These are phyloP conservation scores for Naegleria gruberi DNA, from an alignment of 208 protist genomes.

Conservation along the genomic window DNA sequence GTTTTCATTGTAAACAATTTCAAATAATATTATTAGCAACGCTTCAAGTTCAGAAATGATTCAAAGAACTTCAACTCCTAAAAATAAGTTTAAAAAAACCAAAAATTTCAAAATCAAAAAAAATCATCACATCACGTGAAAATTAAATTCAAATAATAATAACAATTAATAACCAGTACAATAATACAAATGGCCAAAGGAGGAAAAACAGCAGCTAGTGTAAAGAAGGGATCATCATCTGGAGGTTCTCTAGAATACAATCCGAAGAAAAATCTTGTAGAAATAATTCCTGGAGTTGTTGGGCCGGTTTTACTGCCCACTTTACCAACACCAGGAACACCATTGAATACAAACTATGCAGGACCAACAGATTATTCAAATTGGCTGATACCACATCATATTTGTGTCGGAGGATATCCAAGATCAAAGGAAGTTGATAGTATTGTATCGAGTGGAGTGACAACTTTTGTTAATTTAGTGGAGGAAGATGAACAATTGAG, in stretches of 20 bases:
- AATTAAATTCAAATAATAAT: too few species aligned
- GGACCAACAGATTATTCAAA: background rate
- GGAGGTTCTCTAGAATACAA: background rate
- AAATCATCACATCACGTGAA: too few species aligned
- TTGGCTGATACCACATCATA: background rate
- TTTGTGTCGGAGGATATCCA: background rate
- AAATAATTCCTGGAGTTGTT: background rate
- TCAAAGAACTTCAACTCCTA: too few species aligned
- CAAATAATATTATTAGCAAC: too few species aligned
- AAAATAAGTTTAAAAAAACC: too few species aligned
- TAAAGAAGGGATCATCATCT: background rate
- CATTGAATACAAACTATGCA: background rate
- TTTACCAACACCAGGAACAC: background rate
- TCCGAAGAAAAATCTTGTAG: background rate
- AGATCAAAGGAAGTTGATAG: background rate
- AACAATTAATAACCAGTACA: too few species aligned
- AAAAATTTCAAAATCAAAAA: too few species aligned
- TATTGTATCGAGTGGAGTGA: background rate
- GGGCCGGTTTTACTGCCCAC: background rate
- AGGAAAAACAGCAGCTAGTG: background rate
- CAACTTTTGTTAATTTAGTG: background rate
- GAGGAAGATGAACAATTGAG: background rate
- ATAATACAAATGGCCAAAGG: too few species aligned
- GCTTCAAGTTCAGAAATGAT: too few species aligned
- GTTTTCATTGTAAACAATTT: too few species aligned